Evolutionary conservation across 306 rosid genomes (phyloP).

Genomic region (Trichosanthes cucumerina): DNA sequence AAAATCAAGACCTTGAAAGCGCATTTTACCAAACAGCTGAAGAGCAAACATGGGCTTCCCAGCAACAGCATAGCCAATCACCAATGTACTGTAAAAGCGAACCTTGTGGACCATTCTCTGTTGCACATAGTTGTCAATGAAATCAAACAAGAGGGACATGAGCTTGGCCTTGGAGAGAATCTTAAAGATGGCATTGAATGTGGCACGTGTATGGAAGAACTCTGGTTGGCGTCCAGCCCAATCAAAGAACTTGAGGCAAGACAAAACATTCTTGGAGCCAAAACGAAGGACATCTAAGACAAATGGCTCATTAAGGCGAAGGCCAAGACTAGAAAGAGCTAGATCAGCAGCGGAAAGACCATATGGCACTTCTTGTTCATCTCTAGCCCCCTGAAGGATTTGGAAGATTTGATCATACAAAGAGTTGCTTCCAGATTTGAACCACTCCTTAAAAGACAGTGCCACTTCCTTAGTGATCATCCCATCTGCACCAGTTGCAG

Average conservation of each 20-base stretch:
- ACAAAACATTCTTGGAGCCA: constrained; percentile 31
- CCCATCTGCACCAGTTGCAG: background rate
- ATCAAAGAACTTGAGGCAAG: constrained; percentile 77
- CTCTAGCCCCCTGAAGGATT: constrained; percentile 21
- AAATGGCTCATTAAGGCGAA: constrained; percentile 37
- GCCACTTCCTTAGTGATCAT: constrained; percentile 15
- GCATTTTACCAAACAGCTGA: constrained; percentile 56
- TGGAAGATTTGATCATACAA: constrained; percentile 36
- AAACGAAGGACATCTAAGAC: constrained; percentile 49
- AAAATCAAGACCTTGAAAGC: constrained; percentile 57
- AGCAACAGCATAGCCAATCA: constrained; percentile 79
- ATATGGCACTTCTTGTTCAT: constrained; percentile 12
- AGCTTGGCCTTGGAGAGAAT: constrained; percentile 42
- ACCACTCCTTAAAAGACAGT: constrained; percentile 51
- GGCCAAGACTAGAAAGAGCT: constrained; percentile 37
- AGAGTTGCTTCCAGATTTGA: constrained; percentile 14
- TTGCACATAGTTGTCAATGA: constrained; percentile 24
- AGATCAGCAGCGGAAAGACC: constrained; percentile 18
- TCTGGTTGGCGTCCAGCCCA: constrained; percentile 72
- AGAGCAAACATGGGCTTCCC: constrained; percentile 60
- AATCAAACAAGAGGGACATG: constrained; percentile 38
- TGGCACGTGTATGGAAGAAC: constrained; percentile 51
- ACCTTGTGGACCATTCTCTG: constrained; percentile 3
- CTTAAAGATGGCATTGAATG: constrained; percentile 46
- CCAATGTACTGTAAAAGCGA: constrained; percentile 46